Evolutionary conservation across 2,329 filamentous ascomycete genomes (phyloP), one percentile per base, ranked within the genome.

Genomic region (Botrytis paeoniae): DNA sequence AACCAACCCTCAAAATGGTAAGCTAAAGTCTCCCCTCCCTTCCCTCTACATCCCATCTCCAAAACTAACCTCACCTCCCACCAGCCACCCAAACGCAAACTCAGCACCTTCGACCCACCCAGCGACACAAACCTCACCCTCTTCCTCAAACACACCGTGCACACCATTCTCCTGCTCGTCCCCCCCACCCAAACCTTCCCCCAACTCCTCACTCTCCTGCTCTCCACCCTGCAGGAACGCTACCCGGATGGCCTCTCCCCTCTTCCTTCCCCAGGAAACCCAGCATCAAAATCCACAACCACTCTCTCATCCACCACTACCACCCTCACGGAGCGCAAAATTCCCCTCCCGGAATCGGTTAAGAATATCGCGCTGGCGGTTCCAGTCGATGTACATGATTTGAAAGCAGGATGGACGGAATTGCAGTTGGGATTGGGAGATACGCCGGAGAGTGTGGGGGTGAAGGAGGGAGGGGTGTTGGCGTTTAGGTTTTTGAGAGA

Each of bases 81-180:
- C n/a, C 51, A 71, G 70, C 45, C 45, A 35, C 70, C 60, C 48
- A 71, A 71, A 54, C 51, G 45, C 3, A 45, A 43, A 14, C 2
- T 25, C 45, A 66, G 22, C 45, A 54, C 57, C 16, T 39, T 51
- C 43, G 20, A 51, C 32, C 32, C 32, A 22, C 35, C 20, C 48
- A 35, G 25, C 48, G 48, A 51, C 45, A 83, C 85, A n/a, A 84
- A 87, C 76, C 85, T 88, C 78, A 93, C 91, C 16, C 83, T 95
- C 72, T 87, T 90, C 74, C 89, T 95, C 83, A 94, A 93, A 81
- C 87, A 92, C 80, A 89, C 91, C 79, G 88, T 89, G 73, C 88
- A 90, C 78, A 94, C 91, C 6, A 85, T 94, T 76, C 88, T 92
- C 78, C 85, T 94, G 73, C 90, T 92, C 75, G 85, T 91, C 63